Conservation (phyloP, 176 grass and related monocot genomes). For the Olyra latifolia region DNA sequence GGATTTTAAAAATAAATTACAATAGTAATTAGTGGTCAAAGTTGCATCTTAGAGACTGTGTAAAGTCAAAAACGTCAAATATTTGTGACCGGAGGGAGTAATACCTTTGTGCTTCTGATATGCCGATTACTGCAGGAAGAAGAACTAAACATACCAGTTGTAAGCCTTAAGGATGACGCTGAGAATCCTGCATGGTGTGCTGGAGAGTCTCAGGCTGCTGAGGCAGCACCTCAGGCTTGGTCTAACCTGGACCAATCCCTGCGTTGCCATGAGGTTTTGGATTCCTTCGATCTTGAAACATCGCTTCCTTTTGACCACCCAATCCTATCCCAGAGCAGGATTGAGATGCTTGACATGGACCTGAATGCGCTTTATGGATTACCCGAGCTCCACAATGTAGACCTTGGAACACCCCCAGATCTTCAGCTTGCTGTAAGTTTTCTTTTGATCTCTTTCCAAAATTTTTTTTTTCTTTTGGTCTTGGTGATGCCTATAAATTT, state of each 20-base stretch:
- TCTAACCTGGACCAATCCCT: constrained; percentile 50
- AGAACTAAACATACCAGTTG: constrained; percentile 24
- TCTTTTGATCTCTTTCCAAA: too few species aligned
- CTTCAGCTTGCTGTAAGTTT: constrained; percentile 68
- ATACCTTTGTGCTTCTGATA: background rate
- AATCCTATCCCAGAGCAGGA: constrained; percentile 35
- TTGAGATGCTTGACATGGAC: constrained; percentile 25
- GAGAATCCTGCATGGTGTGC: constrained; percentile 47
- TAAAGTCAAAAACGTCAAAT: too few species aligned
- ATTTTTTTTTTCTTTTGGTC: too few species aligned
- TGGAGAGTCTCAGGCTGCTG: constrained; percentile 38
- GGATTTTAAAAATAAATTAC: too few species aligned
- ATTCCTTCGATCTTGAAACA: constrained; percentile 46
- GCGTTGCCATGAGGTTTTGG: constrained; percentile 55
- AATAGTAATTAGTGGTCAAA: too few species aligned
- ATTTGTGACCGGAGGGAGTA: too few species aligned
- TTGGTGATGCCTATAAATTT: constrained; percentile 6
- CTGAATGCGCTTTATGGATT: constrained; percentile 29
- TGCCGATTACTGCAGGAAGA: constrained; percentile 24
- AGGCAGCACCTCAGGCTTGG: constrained; percentile 18
- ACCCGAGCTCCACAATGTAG: constrained; percentile 45
- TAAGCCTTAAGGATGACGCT: constrained; percentile 40
- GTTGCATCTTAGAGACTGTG: too few species aligned
- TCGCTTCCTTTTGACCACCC: constrained; percentile 36
- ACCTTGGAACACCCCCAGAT: constrained; percentile 67